These are phyloP conservation scores for Meredithiella fracta DNA, from an alignment of 2,329 filamentous ascomycete genomes.

Conservation along the genomic window DNA sequence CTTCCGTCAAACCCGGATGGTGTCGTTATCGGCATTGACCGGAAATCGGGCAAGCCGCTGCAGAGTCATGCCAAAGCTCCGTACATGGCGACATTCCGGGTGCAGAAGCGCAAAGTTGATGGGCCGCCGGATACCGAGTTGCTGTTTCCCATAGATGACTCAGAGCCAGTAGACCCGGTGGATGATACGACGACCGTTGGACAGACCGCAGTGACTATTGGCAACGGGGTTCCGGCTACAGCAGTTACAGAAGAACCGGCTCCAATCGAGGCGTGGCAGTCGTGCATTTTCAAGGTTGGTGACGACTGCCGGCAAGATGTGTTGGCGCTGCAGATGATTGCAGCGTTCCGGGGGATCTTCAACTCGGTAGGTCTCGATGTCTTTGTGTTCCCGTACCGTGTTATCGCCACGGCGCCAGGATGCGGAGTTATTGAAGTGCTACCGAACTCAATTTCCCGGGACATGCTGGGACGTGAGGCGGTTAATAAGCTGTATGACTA, in stretches of 20 bases:
- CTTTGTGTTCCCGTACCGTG: conserved; percentile 91
- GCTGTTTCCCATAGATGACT: conserved; percentile 32
- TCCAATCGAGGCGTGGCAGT: conserved; percentile 88
- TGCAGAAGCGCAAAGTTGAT: conserved; percentile 51
- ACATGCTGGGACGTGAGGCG: conserved; percentile 95
- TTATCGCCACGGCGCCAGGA: conserved; percentile 90
- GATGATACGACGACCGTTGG: conserved; percentile 4
- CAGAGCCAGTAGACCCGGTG: conserved; percentile 15
- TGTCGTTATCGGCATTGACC: conserved; percentile 91
- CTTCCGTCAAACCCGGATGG: conserved; percentile 94
- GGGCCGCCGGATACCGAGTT: conserved; percentile 7
- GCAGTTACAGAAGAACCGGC: not conserved
- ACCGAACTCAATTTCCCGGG: conserved; percentile 91
- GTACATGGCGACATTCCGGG: conserved; percentile 97
- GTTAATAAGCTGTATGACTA: conserved; percentile 98
- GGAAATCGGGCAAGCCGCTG: conserved; percentile 91
- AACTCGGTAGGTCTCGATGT: conserved; percentile 87
- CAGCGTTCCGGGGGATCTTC: conserved; percentile 94
- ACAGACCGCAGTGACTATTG: conserved; percentile 14
- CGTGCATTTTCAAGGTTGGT: conserved; percentile 98
- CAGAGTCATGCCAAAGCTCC: conserved; percentile 97
- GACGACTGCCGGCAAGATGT: conserved; percentile 98
- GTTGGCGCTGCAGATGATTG: conserved; percentile 91
- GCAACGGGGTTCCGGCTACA: not conserved
- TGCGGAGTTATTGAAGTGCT: conserved; percentile 97